phyloP scores from a whole-genome alignment of 805 yeast genomes.

The Debaryomyces tyrocola region DNA sequence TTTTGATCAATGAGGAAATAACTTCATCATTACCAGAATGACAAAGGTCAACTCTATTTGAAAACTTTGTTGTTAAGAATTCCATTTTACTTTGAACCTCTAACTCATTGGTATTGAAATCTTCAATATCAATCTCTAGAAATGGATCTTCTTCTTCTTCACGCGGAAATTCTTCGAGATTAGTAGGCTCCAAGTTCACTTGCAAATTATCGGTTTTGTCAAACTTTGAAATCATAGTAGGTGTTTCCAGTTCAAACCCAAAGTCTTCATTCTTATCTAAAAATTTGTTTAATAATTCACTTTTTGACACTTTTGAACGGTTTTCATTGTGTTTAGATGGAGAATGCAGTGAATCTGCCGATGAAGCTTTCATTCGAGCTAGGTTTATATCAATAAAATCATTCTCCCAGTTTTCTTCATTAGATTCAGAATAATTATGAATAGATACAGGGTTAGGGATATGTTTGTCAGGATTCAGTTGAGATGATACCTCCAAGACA shows the following conservation, averaged over 20 bases:
- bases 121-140: constrained; percentile 35
- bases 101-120: constrained; percentile 41
- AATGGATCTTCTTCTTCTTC: constrained; percentile 37
- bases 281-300: constrained; percentile 31
- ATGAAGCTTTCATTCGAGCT: constrained; percentile 2
- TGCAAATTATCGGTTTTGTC: background rate
- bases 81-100: constrained; percentile 43
- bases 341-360: constrained; percentile 2
- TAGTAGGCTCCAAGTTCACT: background rate
- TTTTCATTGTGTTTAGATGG: background rate
- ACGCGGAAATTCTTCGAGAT: background rate
- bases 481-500: background rate
- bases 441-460: constrained; percentile 18
- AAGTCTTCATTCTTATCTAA: constrained; percentile 24
- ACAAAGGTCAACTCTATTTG: constrained; percentile 29
- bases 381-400: constrained; percentile 24
- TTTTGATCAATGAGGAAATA: constrained; percentile 26
- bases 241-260: constrained; percentile 9
- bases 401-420: constrained; percentile 36
- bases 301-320: constrained; percentile 17
- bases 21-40: constrained; percentile 32
- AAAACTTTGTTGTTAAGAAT: constrained; percentile 30
- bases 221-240: background rate
- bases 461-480: background rate
- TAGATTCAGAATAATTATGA: constrained; percentile 24